These are phyloP conservation scores for Dianthus caryophyllus DNA, from an alignment of 148 eudicot species.

Conservation along the genomic window DNA sequence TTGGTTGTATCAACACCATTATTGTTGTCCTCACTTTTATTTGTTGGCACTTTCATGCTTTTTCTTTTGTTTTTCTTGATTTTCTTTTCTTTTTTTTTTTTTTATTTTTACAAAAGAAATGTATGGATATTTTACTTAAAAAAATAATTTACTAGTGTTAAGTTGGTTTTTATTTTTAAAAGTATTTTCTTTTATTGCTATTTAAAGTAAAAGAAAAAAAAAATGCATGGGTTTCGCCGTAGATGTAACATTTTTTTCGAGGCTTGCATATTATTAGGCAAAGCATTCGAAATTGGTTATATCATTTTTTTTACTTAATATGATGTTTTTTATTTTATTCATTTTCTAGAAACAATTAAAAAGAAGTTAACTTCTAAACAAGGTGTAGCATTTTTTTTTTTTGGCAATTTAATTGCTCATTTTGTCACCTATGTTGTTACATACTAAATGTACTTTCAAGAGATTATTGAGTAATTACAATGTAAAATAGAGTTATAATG, in stretches of 20 bases:
- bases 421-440: no score
- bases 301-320: no score
- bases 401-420: no score
- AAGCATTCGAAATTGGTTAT: neutral
- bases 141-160: neutral
- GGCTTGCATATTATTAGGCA: slow-evolving; percentile 7
- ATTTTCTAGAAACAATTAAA: neutral
- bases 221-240: slow-evolving; percentile 13
- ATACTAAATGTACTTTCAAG: no score
- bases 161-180: neutral
- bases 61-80: neutral
- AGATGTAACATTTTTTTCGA: slow-evolving; percentile 11
- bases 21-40: slow-evolving; percentile 7
- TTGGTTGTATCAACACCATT: slow-evolving; percentile 15
- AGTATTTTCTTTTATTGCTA: neutral
- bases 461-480: no score
- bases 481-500: no score
- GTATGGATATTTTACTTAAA: neutral
- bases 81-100: neutral
- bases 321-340: neutral
- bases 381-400: no score
- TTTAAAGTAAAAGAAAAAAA: neutral
- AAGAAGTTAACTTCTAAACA: no score
- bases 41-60: slow-evolving; percentile 18
- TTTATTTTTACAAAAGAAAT: neutral